Base-by-base conservation (phyloP, 176 grass and related monocot genomes). In the Thinopyrum elongatum region DNA sequence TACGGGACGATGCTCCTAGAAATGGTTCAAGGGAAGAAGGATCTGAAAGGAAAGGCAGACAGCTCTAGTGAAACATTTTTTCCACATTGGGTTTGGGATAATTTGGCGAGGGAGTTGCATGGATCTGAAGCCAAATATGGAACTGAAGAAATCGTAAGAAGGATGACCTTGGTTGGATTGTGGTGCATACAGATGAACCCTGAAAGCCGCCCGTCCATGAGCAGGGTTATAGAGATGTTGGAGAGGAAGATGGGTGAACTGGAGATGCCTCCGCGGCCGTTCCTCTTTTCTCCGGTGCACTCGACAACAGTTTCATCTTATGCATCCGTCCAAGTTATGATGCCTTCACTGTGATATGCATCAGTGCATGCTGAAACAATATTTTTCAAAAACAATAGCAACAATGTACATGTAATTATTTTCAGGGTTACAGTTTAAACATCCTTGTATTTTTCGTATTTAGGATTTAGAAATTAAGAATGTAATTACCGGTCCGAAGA, bases 1-100 rank as follows among this genome's bases (percentile, higher is more conserved):
- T 91, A 90, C 16, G 86, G 90, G 63, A 93, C 89, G 90, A 74
- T 89, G 86, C 83, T 95, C 1, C 64, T 95, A 4, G 88, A 95
- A 76, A 93, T 93, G 83, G 74, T 91, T 8, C 57, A 83, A 80
- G 83, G 77, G 46, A 79, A 73, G 63, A 80, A 39, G 26, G 86
- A 85, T 55, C 13, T 41, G 8, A 76, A 83, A 39, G 70, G 17
- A 66, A 7, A 8, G 41, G 51, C 28, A 3, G 57, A 82, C 3
- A 76, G 15, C 7, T 74, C 63, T 1, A 93, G 80, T 22, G 68
- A 93, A 46, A 25, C 16, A 3, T 89, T 82, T 44, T 88, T 80
- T 36, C 88, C 86, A 73, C 33, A 87, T 46, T 90, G 44, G 83
- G 41, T 90, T 16, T 87, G 92, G 31, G 86, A 95, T 16, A 44